Conservation (phyloP, 2,329 filamentous ascomycete species). For the Penicillium sp. region DNA sequence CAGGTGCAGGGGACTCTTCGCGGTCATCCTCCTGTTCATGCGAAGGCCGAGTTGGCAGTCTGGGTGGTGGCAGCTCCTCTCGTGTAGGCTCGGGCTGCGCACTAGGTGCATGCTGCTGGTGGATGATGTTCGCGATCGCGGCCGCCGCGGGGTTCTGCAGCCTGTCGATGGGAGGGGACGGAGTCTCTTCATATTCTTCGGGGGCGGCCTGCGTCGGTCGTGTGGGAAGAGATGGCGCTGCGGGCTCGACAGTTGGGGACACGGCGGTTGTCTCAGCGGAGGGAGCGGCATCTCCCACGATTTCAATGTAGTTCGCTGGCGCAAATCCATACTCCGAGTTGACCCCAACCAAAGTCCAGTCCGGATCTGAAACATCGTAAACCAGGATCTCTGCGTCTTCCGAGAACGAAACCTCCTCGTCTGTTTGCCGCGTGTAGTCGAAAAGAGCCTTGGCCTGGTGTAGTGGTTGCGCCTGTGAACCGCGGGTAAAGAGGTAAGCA, state of each 20-base stretch:
- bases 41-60: conserved; percentile 47
- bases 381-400: conserved; percentile 83
- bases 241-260: conserved; percentile 36
- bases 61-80: conserved; percentile 37
- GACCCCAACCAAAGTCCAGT: conserved; percentile 91
- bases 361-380: conserved; percentile 87
- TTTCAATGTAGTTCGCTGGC: conserved; percentile 92
- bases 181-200: conserved; percentile 30
- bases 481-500: conserved; percentile 6
- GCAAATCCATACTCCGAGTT: conserved; percentile 90
- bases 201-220: conserved; percentile 26
- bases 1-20: conserved; percentile 39
- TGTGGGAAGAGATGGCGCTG: conserved; percentile 41
- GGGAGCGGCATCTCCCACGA: conserved; percentile 51
- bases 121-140: conserved; percentile 55
- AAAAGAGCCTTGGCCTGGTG: conserved; percentile 87
- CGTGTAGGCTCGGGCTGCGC: conserved; percentile 30
- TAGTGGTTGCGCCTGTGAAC: conserved; percentile 61
- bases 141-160: conserved; percentile 56
- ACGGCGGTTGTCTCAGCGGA: conserved; percentile 47
- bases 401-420: conserved; percentile 94
- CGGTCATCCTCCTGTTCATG: conserved; percentile 66
- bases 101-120: conserved; percentile 40
- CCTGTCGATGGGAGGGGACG: conserved; percentile 44
- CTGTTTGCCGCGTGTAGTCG: conserved; percentile 95